Percentiles rank a stretch among this genome's conserved stretches.
phyloP scores from a whole-genome alignment of 768 basidiomycete genomes.

The Psilocybe azurescens region DNA sequence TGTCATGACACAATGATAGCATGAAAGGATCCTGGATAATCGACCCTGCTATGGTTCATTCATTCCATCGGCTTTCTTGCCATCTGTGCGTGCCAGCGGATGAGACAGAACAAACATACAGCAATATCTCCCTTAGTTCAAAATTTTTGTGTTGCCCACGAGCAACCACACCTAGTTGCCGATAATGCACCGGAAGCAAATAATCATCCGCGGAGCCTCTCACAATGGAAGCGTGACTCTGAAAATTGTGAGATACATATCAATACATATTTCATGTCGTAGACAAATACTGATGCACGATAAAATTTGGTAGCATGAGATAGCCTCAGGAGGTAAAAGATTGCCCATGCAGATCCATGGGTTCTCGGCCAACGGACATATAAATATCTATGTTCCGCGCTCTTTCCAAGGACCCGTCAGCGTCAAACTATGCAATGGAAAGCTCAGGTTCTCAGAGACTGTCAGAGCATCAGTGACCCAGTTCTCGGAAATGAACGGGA shows the following conservation, averaged over 20 bases:
- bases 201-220: constrained; percentile 25
- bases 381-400: constrained; percentile 43
- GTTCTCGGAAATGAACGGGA: constrained; percentile 36
- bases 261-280: background rate
- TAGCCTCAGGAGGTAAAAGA: constrained; percentile 19
- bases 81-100: constrained; percentile 34
- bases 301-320: constrained; percentile 21
- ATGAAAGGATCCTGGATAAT: constrained; percentile 46
- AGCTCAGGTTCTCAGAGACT: constrained; percentile 32
- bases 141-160: constrained; percentile 38
- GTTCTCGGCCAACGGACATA: constrained; percentile 32
- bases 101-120: constrained; percentile 43
- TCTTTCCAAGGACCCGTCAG: constrained; percentile 42
- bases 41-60: constrained; percentile 39
- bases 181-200: constrained; percentile 13
- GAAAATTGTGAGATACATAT: constrained; percentile 16
- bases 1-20: constrained; percentile 31
- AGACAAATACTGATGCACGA: background rate
- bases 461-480: constrained; percentile 28
- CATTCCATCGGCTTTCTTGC: constrained; percentile 44
- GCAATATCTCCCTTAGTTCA: constrained; percentile 41
- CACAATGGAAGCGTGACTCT: constrained; percentile 33
- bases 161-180: constrained; percentile 9
- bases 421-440: constrained; percentile 31
- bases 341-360: constrained; percentile 29